Conservation (phyloP, 2,329 filamentous ascomycete species). For the Aspergillus transmontanensis region DNA sequence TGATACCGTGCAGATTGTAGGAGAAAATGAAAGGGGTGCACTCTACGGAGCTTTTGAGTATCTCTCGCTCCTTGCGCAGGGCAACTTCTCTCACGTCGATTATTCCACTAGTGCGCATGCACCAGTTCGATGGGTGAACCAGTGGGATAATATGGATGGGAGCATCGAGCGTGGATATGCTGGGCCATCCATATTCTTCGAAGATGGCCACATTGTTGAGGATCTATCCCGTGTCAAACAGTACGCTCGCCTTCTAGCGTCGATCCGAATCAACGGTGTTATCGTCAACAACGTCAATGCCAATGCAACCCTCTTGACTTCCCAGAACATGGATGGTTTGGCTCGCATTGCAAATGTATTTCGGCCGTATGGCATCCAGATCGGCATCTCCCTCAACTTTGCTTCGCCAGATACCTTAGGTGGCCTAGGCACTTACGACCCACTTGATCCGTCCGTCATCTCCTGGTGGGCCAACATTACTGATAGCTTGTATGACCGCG, state of each 20-base stretch:
- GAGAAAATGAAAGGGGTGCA: conserved; percentile 67
- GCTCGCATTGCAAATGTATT: conserved; percentile 65
- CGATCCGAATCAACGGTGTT: conserved; percentile 66
- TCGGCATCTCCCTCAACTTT: conserved; percentile 70
- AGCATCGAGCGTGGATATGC: conserved; percentile 70
- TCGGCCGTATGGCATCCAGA: conserved; percentile 66
- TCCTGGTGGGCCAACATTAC: conserved; percentile 66
- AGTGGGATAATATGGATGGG: conserved; percentile 72
- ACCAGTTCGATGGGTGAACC: conserved; percentile 69
- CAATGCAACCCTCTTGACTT: conserved; percentile 59
- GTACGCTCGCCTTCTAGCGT: conserved; percentile 68
- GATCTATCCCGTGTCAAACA: conserved; percentile 62
- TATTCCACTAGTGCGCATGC: conserved; percentile 60
- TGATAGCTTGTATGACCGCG: conserved; percentile 58
- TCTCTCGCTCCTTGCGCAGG: conserved; percentile 65
- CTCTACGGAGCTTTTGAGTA: conserved; percentile 72
- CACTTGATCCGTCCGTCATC: conserved; percentile 62
- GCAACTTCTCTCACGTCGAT: conserved; percentile 53
- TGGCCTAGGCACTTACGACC: conserved; percentile 65
- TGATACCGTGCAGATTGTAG: conserved; percentile 59
- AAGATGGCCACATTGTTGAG: conserved; percentile 55
- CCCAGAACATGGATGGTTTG: conserved; percentile 63
- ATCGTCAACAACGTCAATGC: conserved; percentile 75
- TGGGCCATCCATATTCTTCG: conserved; percentile 70
- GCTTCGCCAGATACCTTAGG: conserved; percentile 62